Percentiles rank a stretch among this genome's conserved stretches.
These are phyloP conservation scores for Myxozyma neglecta DNA, from an alignment of 805 yeast genomes.

Conservation along the genomic window DNA sequence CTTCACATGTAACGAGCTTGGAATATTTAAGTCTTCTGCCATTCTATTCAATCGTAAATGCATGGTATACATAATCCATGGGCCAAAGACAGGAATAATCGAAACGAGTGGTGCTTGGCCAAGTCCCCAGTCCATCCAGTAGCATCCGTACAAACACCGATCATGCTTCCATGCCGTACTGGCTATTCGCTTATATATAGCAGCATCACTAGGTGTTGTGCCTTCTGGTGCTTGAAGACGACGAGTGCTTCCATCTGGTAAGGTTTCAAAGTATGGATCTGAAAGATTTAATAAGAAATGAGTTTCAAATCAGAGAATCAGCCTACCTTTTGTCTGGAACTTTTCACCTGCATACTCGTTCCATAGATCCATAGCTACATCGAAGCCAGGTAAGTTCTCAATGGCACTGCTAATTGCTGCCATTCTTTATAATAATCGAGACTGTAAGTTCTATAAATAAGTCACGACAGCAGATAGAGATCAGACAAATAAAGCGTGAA, in stretches of 20 bases:
- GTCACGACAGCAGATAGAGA: too few species aligned
- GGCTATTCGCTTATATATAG: constrained; percentile 72
- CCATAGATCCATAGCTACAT: constrained; percentile 55
- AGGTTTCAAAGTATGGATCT: constrained; percentile 63
- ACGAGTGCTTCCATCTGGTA: constrained; percentile 52
- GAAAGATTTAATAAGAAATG: neutral
- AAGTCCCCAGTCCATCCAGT: constrained; percentile 43
- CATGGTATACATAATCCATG: constrained; percentile 72
- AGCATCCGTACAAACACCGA: constrained; percentile 76
- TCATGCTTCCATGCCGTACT: constrained; percentile 86
- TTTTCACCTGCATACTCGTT: constrained; percentile 68
- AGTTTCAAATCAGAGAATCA: neutral
- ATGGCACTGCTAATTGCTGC: constrained; percentile 43
- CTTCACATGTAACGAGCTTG: too few species aligned
- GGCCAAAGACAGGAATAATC: constrained; percentile 82
- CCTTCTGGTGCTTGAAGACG: constrained; percentile 62
- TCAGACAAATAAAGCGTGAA: too few species aligned
- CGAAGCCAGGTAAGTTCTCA: constrained; percentile 60
- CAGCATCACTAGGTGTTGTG: constrained; percentile 58
- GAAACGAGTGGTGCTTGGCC: constrained; percentile 40
- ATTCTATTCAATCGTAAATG: constrained; percentile 65
- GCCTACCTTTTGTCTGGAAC: constrained; percentile 51
- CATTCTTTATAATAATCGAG: constrained; percentile 21
- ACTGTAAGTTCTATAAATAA: too few species aligned
- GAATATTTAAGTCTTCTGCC: constrained; percentile 62